Conservation (phyloP, 768 basidiomycete genomes). For the Sistotremastrum niveocremeum region DNA sequence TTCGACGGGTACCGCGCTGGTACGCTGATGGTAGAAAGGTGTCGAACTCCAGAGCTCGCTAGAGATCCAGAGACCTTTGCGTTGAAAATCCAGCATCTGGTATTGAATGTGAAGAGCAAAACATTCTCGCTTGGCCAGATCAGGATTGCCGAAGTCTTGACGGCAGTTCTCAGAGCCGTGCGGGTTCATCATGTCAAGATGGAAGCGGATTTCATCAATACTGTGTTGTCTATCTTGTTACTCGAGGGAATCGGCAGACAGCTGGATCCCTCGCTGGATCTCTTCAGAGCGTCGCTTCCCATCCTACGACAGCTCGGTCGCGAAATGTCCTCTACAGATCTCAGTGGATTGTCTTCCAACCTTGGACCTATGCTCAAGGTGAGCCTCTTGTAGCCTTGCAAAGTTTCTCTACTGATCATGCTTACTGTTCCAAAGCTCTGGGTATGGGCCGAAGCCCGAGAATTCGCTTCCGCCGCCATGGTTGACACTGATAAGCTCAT, state of each 20-base stretch:
- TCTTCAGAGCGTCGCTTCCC: conserved; percentile 92
- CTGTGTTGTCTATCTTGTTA: conserved; percentile 84
- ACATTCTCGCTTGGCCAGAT: conserved; percentile 97
- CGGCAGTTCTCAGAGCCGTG: conserved; percentile 77
- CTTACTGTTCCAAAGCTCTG: conserved; percentile 44
- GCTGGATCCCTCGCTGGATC: conserved; percentile 80
- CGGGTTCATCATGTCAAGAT: conserved; percentile 92
- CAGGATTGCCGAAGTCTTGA: conserved; percentile 87
- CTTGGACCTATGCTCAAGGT: conserved; percentile 85
- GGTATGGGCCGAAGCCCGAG: conserved; percentile 88
- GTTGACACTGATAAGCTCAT: conserved; percentile 76
- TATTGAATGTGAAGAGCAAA: conserved; percentile 85
- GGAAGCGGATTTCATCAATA: conserved; percentile 98
- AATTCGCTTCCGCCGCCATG: conserved; percentile 66
- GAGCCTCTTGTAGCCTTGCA: conserved; percentile 7
- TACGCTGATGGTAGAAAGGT: conserved; percentile 91
- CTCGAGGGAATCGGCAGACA: conserved; percentile 94
- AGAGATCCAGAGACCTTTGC: conserved; percentile 92
- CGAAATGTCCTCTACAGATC: conserved; percentile 72
- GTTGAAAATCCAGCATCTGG: conserved; percentile 93
- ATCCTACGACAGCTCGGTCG: conserved; percentile 85
- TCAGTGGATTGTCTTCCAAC: conserved; percentile 49
- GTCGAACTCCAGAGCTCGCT: conserved; percentile 79
- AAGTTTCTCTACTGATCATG: not conserved
- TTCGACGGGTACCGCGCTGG: conserved; percentile 96